These are phyloP conservation scores for Hygrocybe punicea DNA, from an alignment of 768 basidiomycete species.

Conservation along the genomic window DNA sequence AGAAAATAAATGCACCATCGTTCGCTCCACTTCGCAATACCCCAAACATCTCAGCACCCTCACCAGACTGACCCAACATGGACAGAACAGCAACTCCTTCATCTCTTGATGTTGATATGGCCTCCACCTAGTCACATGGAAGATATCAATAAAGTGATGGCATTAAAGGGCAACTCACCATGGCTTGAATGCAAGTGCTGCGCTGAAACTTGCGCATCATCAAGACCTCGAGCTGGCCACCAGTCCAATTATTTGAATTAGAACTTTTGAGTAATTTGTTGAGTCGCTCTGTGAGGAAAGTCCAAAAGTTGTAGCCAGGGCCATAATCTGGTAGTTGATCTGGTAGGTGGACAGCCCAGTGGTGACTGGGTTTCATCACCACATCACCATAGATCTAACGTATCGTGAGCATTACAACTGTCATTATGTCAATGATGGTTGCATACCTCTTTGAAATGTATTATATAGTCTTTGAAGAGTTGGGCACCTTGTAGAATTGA, in stretches of 20 bases:
- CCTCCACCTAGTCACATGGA: not conserved
- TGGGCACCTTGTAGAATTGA: no score
- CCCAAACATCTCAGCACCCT: no score
- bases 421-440: no score
- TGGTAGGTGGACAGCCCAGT: constrained; percentile 26
- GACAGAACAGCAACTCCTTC: no score
- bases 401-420: no score
- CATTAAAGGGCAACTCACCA: constrained; percentile 9
- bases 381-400: constrained; percentile 17
- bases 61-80: no score
- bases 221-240: constrained; percentile 28
- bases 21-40: no score
- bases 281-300: constrained; percentile 26
- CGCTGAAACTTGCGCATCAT: constrained; percentile 28
- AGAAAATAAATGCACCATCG: no score
- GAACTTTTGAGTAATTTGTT: constrained; percentile 29
- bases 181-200: constrained; percentile 5
- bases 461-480: no score
- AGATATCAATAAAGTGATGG: not conserved
- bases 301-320: constrained; percentile 31
- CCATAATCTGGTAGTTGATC: constrained; percentile 24
- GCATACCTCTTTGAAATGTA: no score
- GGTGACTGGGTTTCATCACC: constrained; percentile 30
- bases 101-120: not conserved
- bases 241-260: constrained; percentile 27